Evolutionary conservation across 345 rosid species (phyloP).

Genomic region (Citrus medica): DNA sequence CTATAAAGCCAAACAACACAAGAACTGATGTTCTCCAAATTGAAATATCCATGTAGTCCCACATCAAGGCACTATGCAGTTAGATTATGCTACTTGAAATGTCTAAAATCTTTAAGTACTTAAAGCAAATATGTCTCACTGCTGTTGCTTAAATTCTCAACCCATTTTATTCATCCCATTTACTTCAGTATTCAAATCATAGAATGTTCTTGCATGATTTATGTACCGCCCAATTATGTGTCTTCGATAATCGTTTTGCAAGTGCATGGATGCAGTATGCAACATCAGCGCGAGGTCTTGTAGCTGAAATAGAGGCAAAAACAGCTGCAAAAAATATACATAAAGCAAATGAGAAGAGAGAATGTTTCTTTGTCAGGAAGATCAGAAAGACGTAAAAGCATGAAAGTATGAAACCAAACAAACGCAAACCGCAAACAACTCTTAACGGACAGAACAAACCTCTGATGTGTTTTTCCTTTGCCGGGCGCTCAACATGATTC

Average conservation of each 20-base stretch:
- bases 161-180: not conserved
- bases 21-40: not conserved
- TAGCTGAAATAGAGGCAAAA: conserved; percentile 87
- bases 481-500: conserved; percentile 88
- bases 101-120: not conserved
- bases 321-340: conserved; percentile 62
- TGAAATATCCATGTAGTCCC: not conserved
- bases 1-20: conserved; percentile 32
- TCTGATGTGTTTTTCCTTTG: conserved; percentile 83
- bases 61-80: not conserved
- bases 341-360: not conserved
- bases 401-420: not conserved
- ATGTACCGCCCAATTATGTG: conserved; percentile 98
- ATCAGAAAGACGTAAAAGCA: not conserved
- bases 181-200: not conserved
- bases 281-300: conserved; percentile 98
- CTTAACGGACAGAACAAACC: conserved; percentile 34
- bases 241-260: conserved; percentile 78
- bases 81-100: not conserved
- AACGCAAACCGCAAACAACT: no score
- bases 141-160: not conserved
- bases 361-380: not conserved
- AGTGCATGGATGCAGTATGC: conserved; percentile 96
- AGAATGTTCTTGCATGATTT: not conserved
- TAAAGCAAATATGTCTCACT: not conserved